Evolutionary conservation across 1,139 yeast genomes (phyloP), one percentile per base, ranked within the genome.

Genomic region (Blastobotrys buckinghamii): DNA sequence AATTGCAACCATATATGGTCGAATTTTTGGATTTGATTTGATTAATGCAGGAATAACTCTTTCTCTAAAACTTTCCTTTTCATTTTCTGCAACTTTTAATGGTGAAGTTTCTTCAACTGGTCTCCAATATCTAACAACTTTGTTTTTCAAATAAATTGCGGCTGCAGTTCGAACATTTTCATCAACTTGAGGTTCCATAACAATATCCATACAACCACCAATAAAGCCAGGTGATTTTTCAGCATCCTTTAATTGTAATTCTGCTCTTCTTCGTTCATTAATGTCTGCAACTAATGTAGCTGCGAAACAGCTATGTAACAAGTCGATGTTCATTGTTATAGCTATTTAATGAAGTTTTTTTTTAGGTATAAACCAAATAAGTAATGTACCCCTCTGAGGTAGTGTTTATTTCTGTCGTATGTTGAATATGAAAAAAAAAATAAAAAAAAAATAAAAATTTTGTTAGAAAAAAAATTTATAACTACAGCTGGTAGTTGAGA

Each of bases 81-180:
- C 97, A 54, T 77, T 88, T 9, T 72, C 71, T 55, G 79, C 83
- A 16, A 88, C 79, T 16, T 57, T 61, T 17, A 59, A 55, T 3
- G 62, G 61, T 13, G 52, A 49, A 22, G 57, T 49, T 19, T 62
- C 58, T 5, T 69, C 73, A 19, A 59, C 57, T 10, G 66, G 63
- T 20, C 59, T 61, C 97, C 97, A 92, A 53, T 76, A 75, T 50
- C 77, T 76, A 13, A 76, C 69, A 26, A 89, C 74, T 52, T 82
- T 73, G 64, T 92, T 92, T 64, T 92, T 92, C 68, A 92, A 80
- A 65, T 82, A 90, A 27, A 92, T 83, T 0, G 95, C 95, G 16
- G 95, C 86, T 12, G 96, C 92, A 46, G 81, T 76, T 56, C 82
- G 80, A 42, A 86, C 77, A 30, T 75, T 76, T 1, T 75, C 72